Conservation (phyloP, 73 alveolate species). For the Symbiodinium pilosum region DNA sequence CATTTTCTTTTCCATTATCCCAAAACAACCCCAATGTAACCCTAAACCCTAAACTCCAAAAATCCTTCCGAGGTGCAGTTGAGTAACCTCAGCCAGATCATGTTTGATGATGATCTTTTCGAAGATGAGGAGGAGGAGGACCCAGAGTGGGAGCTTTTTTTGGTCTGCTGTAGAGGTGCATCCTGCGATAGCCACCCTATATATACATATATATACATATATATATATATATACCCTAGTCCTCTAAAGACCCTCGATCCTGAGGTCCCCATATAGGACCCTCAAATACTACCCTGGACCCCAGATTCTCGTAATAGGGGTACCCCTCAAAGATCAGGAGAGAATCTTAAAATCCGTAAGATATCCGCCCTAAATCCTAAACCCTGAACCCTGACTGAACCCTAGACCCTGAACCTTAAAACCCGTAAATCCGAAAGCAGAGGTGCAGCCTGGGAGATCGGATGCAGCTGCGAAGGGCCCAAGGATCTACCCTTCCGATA, state of each 20-base stretch:
- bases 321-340: neutral
- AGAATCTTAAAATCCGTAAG: neutral
- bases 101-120: constrained; percentile 30
- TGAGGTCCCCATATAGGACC: neutral
- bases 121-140: constrained; percentile 48
- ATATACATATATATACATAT: neutral
- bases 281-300: too few species aligned
- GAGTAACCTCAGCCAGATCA: neutral
- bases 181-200: too few species aligned
- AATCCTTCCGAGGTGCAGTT: too few species aligned
- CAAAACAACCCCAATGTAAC: too few species aligned
- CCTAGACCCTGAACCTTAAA: neutral
- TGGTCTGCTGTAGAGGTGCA: too few species aligned
- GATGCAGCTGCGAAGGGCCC: neutral
- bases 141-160: too few species aligned
- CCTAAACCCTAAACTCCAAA: too few species aligned
- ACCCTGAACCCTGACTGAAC: too few species aligned
- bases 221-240: neutral
- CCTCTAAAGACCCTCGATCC: neutral
- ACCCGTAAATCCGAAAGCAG: neutral
- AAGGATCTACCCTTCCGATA: neutral
- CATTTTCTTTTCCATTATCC: too few species aligned
- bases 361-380: neutral
- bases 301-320: neutral
- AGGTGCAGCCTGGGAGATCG: neutral